phyloP scores from a whole-genome alignment of 2,329 filamentous ascomycete species.

The Paecilomyces sp. region DNA sequence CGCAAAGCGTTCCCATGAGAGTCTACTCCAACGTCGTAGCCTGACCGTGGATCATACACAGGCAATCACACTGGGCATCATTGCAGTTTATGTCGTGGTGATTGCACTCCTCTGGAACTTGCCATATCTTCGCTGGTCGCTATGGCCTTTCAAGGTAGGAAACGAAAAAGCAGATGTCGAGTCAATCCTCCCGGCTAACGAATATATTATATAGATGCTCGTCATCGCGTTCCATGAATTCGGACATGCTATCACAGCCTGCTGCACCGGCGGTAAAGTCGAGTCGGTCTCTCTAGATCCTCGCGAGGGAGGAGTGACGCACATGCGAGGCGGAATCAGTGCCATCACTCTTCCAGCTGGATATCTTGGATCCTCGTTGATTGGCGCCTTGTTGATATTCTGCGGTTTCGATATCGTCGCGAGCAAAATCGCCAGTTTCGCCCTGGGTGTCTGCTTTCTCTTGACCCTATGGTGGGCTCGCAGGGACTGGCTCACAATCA shows the following conservation, averaged over 20 bases:
- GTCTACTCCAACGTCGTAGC: conserved; percentile 43
- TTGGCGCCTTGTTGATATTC: conserved; percentile 70
- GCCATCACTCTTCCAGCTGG: conserved; percentile 69
- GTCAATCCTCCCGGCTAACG: neutral
- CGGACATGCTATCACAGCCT: conserved; percentile 65
- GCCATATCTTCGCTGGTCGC: conserved; percentile 63
- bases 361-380: conserved; percentile 69
- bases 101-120: conserved; percentile 76
- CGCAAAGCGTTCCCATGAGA: neutral
- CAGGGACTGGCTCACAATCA: conserved; percentile 68
- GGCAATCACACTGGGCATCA: conserved; percentile 62
- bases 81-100: conserved; percentile 62
- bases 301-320: conserved; percentile 69
- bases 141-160: conserved; percentile 74
- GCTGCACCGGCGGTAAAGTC: conserved; percentile 65
- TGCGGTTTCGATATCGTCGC: conserved; percentile 77
- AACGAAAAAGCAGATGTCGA: neutral
- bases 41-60: conserved; percentile 62
- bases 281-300: conserved; percentile 69
- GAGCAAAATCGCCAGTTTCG: conserved; percentile 69
- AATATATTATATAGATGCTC: conserved; percentile 54
- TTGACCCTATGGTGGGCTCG: conserved; percentile 78
- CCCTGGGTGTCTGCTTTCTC: conserved; percentile 65
- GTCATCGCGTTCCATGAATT: conserved; percentile 79
- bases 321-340: conserved; percentile 65